Base-by-base conservation (phyloP, 306 rosid species). In the Adenanthera pavonina region DNA sequence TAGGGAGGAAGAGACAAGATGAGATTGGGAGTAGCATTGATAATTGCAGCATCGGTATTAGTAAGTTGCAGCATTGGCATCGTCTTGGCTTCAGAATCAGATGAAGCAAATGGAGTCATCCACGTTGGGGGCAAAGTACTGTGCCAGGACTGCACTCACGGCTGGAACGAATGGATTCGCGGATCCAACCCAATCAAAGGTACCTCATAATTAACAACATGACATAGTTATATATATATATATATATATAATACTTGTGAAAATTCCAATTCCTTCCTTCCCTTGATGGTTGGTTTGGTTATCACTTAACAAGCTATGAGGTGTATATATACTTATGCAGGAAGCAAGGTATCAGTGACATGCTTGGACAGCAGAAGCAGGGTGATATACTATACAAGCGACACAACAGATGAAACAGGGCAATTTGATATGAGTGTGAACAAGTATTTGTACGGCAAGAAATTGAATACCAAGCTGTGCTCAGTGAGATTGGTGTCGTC, bases 91-190 rank as follows among this genome's bases (percentile, higher is more conserved):
- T 44, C 72, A 40, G 61, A 66, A 38, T 44, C 72, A 40, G 61
- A 66, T 15, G 82, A 84, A 54, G 7, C 81, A 44, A n/a, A 30
- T 41, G 52, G 56, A 78, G 85, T 72, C 14, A 77, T 90, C 19
- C 89, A 87, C 56, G 88, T 91, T 2, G 89, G 72, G 33, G 98
- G 98, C 34, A 92, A 88, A 84, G 97, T 94, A 41, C 17, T 91
- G 56, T 94, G 98, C 90, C 98, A 92, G 72, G 98, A 92, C 81
- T 94, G 98, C 80, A 87, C 88, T 30, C 85, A 85, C 53, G 97
- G 87, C 30, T 94, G 93, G 93, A 86, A 91, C 8, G 83, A 91
- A 43, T 94, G 97, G 97, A 78, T 85, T 67, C 61, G 74, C 8
- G 94, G 91, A 40, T 80, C 80, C 83, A 90, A 86, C 12, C 94